Percentiles rank a stretch among this genome's conserved stretches.
phyloP scores from a whole-genome alignment of 768 basidiomycete genomes.

The Pluteus cervinus region DNA sequence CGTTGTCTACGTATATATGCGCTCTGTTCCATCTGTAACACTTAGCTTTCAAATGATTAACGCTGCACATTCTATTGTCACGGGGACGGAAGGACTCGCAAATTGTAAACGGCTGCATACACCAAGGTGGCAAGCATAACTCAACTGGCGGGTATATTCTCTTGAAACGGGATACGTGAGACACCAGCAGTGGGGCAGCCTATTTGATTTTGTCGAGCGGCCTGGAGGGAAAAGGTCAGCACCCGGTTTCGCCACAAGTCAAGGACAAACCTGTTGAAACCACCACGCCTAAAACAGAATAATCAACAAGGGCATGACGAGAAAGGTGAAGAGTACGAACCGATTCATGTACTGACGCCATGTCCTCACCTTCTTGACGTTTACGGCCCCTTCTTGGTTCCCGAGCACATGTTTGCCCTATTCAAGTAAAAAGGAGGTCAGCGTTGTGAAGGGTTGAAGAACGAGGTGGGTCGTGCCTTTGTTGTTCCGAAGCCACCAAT shows the following conservation, averaged over 20 bases:
- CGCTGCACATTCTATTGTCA: no score
- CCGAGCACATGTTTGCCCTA: conserved; percentile 79
- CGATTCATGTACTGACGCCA: conserved; percentile 99
- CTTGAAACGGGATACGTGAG: conserved; percentile 7
- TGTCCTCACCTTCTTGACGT: conserved; percentile 78
- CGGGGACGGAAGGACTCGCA: no score
- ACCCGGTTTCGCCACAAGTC: neutral
- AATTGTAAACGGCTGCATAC: no score
- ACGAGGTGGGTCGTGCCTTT: conserved; percentile 48
- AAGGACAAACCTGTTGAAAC: conserved; percentile 66
- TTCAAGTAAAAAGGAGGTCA: neutral
- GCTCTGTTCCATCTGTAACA: no score
- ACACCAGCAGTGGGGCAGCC: neutral
- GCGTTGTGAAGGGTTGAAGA: neutral
- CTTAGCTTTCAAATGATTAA: no score
- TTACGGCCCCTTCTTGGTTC: conserved; percentile 67
- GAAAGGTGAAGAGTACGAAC: conserved; percentile 28
- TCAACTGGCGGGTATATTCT: conserved; percentile 10
- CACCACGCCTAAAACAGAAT: conserved; percentile 54
- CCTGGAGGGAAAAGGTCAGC: conserved; percentile 31
- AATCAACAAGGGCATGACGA: neutral
- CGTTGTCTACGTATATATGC: no score
- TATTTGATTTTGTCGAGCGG: conserved; percentile 96
- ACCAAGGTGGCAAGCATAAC: no score
- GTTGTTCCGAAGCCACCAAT: conserved; percentile 82